Evolutionary conservation across 1,139 yeast species (phyloP).

Genomic region (Casaregolazyma lundiana): DNA sequence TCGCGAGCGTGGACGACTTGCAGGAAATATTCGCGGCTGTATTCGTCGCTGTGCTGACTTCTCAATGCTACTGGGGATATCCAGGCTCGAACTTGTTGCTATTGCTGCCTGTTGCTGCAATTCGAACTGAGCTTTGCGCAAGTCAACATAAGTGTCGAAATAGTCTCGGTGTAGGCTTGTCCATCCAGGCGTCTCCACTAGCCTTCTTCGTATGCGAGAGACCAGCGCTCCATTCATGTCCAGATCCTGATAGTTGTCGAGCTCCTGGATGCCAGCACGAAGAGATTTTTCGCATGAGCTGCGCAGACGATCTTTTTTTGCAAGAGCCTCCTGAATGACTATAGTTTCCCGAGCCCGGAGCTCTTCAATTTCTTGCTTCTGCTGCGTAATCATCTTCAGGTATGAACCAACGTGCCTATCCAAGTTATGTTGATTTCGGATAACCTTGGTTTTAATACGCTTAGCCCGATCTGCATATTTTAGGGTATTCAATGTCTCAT

Average conservation of each 20-base stretch:
- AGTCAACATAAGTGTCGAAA: conserved; percentile 21
- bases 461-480: conserved; percentile 90
- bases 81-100: neutral
- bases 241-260: conserved; percentile 17
- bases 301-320: conserved; percentile 18
- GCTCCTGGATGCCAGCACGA: conserved; percentile 21
- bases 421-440: conserved; percentile 69
- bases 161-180: conserved; percentile 17
- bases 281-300: conserved; percentile 18
- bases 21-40: neutral
- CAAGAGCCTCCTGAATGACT: conserved; percentile 35
- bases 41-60: neutral
- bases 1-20: conserved; percentile 6
- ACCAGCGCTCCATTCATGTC: conserved; percentile 19
- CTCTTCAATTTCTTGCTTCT: conserved; percentile 70
- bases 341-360: conserved; percentile 52
- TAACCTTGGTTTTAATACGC: conserved; percentile 77
- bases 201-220: conserved; percentile 18
- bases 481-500: conserved; percentile 84
- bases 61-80: neutral
- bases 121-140: conserved; percentile 10
- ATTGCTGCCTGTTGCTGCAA: neutral
- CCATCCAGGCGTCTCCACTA: conserved; percentile 26
- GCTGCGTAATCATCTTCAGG: conserved; percentile 79
- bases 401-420: conserved; percentile 87